phyloP scores from a whole-genome alignment of 1,139 yeast genomes.

The Schizosaccharomyces versatilis region DNA sequence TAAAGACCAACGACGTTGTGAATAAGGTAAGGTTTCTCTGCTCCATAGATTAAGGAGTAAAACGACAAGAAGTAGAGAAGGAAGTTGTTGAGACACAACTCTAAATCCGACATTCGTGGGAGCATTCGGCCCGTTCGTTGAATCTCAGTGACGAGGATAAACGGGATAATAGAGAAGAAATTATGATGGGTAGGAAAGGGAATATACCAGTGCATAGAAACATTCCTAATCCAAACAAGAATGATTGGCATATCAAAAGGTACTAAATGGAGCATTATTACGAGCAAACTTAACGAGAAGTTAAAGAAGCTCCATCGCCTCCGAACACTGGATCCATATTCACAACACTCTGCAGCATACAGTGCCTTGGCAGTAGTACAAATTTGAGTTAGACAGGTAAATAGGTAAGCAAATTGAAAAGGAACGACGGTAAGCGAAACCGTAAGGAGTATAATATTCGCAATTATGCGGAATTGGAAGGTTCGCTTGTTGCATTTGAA shows the following conservation, averaged over 20 bases:
- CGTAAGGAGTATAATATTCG: slow-evolving; percentile 21
- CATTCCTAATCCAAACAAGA: slow-evolving; percentile 20
- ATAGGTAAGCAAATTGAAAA: slow-evolving; percentile 51
- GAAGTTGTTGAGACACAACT: slow-evolving; percentile 10
- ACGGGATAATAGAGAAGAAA: slow-evolving; percentile 18
- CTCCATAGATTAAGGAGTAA: slow-evolving; percentile 18
- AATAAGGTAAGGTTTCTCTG: slow-evolving; percentile 10
- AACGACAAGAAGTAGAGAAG: slow-evolving; percentile 16
- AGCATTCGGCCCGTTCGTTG: slow-evolving; percentile 16
- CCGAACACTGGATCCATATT: neutral
- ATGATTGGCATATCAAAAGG: slow-evolving; percentile 19
- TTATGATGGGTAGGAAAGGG: slow-evolving; percentile 18
- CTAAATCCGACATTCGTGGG: slow-evolving; percentile 13
- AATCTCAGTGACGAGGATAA: slow-evolving; percentile 16
- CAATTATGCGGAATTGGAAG: slow-evolving; percentile 11
- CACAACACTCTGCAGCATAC: neutral
- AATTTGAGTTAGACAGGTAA: slow-evolving; percentile 29
- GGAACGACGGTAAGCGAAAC: slow-evolving; percentile 45
- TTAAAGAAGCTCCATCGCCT: slow-evolving; percentile 13
- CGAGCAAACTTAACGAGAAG: slow-evolving; percentile 16
- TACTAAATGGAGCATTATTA: slow-evolving; percentile 18
- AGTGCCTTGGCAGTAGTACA: slow-evolving; percentile 8
- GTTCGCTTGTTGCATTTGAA: no score
- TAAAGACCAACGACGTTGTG: slow-evolving; percentile 17
- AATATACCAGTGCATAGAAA: slow-evolving; percentile 17